Evolutionary conservation across 2,329 filamentous ascomycete genomes (phyloP).

Genomic region (Pseudogymnoascus sp.): DNA sequence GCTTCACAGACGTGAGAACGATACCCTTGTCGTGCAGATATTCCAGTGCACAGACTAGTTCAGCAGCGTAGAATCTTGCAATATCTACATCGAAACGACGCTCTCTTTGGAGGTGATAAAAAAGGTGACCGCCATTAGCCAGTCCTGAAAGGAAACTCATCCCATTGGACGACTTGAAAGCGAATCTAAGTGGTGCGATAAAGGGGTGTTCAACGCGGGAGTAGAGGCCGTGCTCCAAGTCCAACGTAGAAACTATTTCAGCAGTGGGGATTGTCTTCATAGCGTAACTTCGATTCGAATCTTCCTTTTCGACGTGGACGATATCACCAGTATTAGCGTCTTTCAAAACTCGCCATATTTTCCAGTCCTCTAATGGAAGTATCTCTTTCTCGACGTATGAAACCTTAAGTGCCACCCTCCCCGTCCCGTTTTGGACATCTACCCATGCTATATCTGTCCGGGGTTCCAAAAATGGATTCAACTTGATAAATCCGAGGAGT

Average conservation of each 20-base stretch:
- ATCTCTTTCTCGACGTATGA: constrained; percentile 74
- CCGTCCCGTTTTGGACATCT: constrained; percentile 78
- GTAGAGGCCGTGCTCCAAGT: constrained; percentile 86
- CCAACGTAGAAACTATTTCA: constrained; percentile 90
- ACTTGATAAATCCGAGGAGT: constrained; percentile 77
- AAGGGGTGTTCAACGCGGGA: constrained; percentile 98
- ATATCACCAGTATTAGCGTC: not conserved
- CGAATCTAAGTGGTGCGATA: constrained; percentile 94
- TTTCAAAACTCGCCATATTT: constrained; percentile 42
- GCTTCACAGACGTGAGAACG: constrained; percentile 92
- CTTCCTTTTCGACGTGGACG: constrained; percentile 63
- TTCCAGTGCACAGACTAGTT: constrained; percentile 83
- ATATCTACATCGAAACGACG: constrained; percentile 93
- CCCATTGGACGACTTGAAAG: constrained; percentile 94
- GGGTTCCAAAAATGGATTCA: constrained; percentile 79
- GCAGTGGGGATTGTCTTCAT: constrained; percentile 94
- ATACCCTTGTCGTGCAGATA: constrained; percentile 94
- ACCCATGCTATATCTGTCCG: constrained; percentile 80
- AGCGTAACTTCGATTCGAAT: constrained; percentile 89
- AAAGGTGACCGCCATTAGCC: constrained; percentile 90
- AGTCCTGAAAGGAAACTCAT: constrained; percentile 91
- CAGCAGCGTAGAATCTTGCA: constrained; percentile 88
- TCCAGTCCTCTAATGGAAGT: constrained; percentile 67
- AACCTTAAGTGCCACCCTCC: constrained; percentile 78
- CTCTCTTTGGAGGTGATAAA: constrained; percentile 89